These are phyloP conservation scores for Aspergillus saccharolyticus DNA, from an alignment of 495 filamentous ascomycete genomes.

Conservation along the genomic window DNA sequence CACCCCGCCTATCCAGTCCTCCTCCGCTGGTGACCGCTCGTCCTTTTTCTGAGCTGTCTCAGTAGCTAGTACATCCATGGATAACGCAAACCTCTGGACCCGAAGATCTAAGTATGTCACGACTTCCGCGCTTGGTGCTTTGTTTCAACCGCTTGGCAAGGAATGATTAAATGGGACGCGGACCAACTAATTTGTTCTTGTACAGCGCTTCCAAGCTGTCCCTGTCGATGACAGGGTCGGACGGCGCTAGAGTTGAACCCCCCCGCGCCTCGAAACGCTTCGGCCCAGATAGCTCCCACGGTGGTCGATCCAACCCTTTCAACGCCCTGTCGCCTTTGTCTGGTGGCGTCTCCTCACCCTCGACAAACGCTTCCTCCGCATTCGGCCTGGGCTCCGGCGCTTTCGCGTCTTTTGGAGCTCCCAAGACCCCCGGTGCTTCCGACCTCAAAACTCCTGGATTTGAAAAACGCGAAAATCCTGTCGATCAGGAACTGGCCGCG, in stretches of 20 bases:
- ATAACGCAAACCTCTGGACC: slow-evolving; percentile 78
- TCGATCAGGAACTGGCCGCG: slow-evolving; percentile 54
- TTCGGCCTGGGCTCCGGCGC: slow-evolving; percentile 93
- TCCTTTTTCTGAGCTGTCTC: slow-evolving; percentile 33
- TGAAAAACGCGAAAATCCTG: slow-evolving; percentile 57
- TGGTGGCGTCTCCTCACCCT: slow-evolving; percentile 74
- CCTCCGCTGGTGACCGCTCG: slow-evolving; percentile 35
- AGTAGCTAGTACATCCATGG: slow-evolving; percentile 45
- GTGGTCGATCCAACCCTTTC: slow-evolving; percentile 80
- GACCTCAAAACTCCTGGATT: slow-evolving; percentile 61
- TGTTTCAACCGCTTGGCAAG: not conserved
- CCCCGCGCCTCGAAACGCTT: slow-evolving; percentile 70
- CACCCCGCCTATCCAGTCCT: slow-evolving; percentile 4
- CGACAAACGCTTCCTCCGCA: slow-evolving; percentile 78
- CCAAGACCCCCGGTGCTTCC: slow-evolving; percentile 81
- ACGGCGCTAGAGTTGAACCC: slow-evolving; percentile 55
- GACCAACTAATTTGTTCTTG: slow-evolving; percentile 6
- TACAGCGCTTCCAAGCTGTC: slow-evolving; percentile 81
- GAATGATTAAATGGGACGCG: not conserved
- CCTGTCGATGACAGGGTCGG: slow-evolving; percentile 66
- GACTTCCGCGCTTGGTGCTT: slow-evolving; percentile 15
- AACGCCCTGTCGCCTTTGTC: slow-evolving; percentile 69
- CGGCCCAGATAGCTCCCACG: slow-evolving; percentile 71
- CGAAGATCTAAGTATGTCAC: slow-evolving; percentile 78
- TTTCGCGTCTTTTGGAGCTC: slow-evolving; percentile 93